phyloP scores from a whole-genome alignment of 805 yeast species.

The Wickerhamomyces bovis region DNA sequence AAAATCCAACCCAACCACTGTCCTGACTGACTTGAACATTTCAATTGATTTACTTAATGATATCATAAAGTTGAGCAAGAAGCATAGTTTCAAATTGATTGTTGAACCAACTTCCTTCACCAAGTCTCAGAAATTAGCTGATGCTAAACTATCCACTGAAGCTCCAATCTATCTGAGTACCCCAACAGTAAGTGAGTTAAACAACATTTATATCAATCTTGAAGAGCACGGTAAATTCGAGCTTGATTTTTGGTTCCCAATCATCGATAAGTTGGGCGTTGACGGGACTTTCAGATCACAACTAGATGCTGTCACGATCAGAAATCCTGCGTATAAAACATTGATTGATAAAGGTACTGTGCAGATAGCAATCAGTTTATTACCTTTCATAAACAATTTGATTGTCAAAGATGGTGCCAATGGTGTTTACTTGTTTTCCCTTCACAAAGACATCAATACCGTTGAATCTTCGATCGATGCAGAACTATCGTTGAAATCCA shows the following conservation, averaged over 20 bases:
- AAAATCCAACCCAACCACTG: slow-evolving; percentile 37
- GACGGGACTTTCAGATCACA: slow-evolving; percentile 40
- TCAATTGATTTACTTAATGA: slow-evolving; percentile 35
- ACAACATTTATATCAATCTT: slow-evolving; percentile 47
- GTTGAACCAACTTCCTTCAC: slow-evolving; percentile 76
- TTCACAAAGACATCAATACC: slow-evolving; percentile 16
- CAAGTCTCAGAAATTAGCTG: slow-evolving; percentile 40
- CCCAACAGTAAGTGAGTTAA: slow-evolving; percentile 65
- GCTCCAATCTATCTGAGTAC: slow-evolving; percentile 30
- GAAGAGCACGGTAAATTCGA: slow-evolving; percentile 37
- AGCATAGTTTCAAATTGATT: slow-evolving; percentile 31
- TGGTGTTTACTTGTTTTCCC: slow-evolving; percentile 48
- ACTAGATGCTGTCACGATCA: slow-evolving; percentile 30
- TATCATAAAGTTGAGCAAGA: slow-evolving; percentile 27
- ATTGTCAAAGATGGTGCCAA: slow-evolving; percentile 60
- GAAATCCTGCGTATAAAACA: slow-evolving; percentile 17
- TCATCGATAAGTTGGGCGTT: slow-evolving; percentile 53
- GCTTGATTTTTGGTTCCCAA: slow-evolving; percentile 66
- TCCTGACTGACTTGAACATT: slow-evolving; percentile 68
- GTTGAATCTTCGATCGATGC: slow-evolving; percentile 4
- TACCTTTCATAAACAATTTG: slow-evolving; percentile 67
- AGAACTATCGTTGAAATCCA: slow-evolving; percentile 12
- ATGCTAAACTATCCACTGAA: slow-evolving; percentile 1
- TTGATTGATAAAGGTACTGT: slow-evolving; percentile 40
- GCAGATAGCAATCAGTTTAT: slow-evolving; percentile 63